Base-by-base conservation (phyloP, 177 flowering plant species). In the Vitis hybrid region DNA sequence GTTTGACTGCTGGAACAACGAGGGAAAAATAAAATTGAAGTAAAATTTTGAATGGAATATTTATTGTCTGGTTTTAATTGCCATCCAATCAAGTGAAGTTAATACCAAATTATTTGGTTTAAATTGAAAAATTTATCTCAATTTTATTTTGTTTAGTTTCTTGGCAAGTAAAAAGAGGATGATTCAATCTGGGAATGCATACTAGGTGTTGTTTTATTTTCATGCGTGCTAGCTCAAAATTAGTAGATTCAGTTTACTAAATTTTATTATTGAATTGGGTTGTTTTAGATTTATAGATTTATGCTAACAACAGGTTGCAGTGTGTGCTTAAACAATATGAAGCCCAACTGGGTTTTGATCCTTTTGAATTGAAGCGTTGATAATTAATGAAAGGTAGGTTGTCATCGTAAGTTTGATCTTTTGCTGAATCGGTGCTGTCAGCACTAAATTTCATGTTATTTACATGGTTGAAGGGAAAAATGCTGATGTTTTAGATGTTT, bases 241-340 rank as follows among this genome's bases (percentile, higher is more conserved):
- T 29, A 29, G 31, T 29, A 29, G 31, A 29, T 55, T 55, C 57
- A n/a, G 15, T 55, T n/a, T n/a, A 55, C 57, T 14, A 55, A 6
- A 55, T 14, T 55, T 14, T 14, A 3, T 55, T 15, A 2, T 5
- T 55, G 57, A 14, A 14, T 55, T 55, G 15, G 57, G 57, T 15
- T 55, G 60, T 6, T 20, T 57, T 18, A 57, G 60, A 57, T 60
- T 60, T 60, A 31, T 60, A 7, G 62, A 60, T 60, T 60, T 20
- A 11, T 60, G 62, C 39, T 15, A 26, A 26, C n/a, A 11, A 10
- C 5, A 33, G 39, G 13, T 60, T 22, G 16, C 57, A 22, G 62
- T 12, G 15, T 60, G 7, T 39, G 48, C 8, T 39, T 5, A 39
- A 39, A 39, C 9, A 6, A 39, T 39, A 5, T 39, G 48, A 39